A percentile compares a stretch with the other conserved stretches of the same genome.
Conservation (phyloP, 2,329 filamentous ascomycete species). For the Aspergillus persii region DNA sequence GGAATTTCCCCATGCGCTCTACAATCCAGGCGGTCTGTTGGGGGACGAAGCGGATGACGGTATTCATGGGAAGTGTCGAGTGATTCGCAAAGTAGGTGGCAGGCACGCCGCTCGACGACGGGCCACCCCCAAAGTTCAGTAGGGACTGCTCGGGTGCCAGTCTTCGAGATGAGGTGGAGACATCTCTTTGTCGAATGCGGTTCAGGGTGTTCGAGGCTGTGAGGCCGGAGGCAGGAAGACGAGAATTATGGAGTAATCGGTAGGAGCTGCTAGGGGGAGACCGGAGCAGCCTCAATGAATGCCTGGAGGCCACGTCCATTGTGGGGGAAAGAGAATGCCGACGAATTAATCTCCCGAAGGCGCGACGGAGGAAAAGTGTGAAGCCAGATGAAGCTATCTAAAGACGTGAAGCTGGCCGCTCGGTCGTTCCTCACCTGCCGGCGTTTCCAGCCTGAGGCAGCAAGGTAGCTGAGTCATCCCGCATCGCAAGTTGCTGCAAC, state of each 20-base stretch:
- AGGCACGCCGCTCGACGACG: slow-evolving; percentile 43
- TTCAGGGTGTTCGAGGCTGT: slow-evolving; percentile 21
- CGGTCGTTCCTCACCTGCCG: slow-evolving; percentile 7
- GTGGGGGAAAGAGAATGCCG: slow-evolving; percentile 8
- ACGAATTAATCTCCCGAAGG: neutral
- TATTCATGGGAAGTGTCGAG: slow-evolving; percentile 78
- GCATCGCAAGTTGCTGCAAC: no score
- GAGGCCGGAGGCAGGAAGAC: slow-evolving; percentile 20
- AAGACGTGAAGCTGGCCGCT: slow-evolving; percentile 15
- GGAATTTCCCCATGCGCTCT: slow-evolving; percentile 98
- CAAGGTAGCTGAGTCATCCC: slow-evolving; percentile 7
- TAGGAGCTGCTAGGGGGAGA: slow-evolving; percentile 22
- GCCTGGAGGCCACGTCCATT: slow-evolving; percentile 40
- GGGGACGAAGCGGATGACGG: slow-evolving; percentile 93
- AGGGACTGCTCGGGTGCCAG: slow-evolving; percentile 35
- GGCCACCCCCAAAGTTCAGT: slow-evolving; percentile 25
- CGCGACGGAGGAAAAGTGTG: neutral
- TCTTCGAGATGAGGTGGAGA: slow-evolving; percentile 29
- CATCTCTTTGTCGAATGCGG: slow-evolving; percentile 25
- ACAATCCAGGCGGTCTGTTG: slow-evolving; percentile 99
- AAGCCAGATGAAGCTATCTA: slow-evolving; percentile 8
- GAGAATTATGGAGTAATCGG: slow-evolving; percentile 22
- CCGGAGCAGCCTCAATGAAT: slow-evolving; percentile 34
- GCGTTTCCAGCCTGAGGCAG: slow-evolving; percentile 27
- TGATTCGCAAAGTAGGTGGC: slow-evolving; percentile 69